These are phyloP conservation scores for Aspergillus hiratsukae DNA, from an alignment of 2,329 filamentous ascomycete genomes.

Conservation along the genomic window DNA sequence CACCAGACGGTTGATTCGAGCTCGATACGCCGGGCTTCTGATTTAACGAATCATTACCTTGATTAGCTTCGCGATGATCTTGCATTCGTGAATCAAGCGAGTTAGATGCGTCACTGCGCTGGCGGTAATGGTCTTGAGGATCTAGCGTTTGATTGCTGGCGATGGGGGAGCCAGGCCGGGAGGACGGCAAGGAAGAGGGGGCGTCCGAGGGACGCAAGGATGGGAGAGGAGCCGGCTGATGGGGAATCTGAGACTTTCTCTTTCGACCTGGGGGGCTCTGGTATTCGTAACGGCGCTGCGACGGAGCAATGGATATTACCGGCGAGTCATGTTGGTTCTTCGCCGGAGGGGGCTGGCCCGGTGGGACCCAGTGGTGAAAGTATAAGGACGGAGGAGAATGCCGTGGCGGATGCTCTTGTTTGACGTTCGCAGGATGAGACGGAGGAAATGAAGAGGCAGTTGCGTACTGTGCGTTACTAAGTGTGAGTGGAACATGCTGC, in stretches of 20 bases:
- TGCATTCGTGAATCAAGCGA: slow-evolving; percentile 2
- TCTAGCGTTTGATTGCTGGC: slow-evolving; percentile 10
- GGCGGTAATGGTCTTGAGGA: slow-evolving; percentile 3
- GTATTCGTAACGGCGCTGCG: slow-evolving; percentile 53
- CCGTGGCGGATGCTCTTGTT: slow-evolving; percentile 55
- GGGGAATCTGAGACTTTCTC: slow-evolving; percentile 64
- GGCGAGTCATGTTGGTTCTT: slow-evolving; percentile 55
- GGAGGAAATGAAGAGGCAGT: slow-evolving; percentile 42
- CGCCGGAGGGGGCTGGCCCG: slow-evolving; percentile 67
- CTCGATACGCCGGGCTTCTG: background rate
- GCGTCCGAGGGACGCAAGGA: slow-evolving; percentile 46
- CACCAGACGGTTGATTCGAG: background rate
- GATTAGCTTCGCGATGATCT: slow-evolving; percentile 1
- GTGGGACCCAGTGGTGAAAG: slow-evolving; percentile 91
- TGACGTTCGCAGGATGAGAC: slow-evolving; percentile 48
- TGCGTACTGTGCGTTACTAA: slow-evolving; percentile 21
- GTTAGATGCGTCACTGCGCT: slow-evolving; percentile 6
- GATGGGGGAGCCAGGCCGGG: slow-evolving; percentile 28
- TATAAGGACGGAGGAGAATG: slow-evolving; percentile 72
- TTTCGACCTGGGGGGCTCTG: slow-evolving; percentile 73
- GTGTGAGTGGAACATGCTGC: slow-evolving; percentile 30
- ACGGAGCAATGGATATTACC: slow-evolving; percentile 42
- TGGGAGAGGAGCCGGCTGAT: slow-evolving; percentile 49
- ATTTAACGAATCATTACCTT: background rate
- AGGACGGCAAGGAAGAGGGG: slow-evolving; percentile 1